Evolutionary conservation across 2,329 filamentous ascomycete species (phyloP).

Genomic region (Fusarium nygamai): DNA sequence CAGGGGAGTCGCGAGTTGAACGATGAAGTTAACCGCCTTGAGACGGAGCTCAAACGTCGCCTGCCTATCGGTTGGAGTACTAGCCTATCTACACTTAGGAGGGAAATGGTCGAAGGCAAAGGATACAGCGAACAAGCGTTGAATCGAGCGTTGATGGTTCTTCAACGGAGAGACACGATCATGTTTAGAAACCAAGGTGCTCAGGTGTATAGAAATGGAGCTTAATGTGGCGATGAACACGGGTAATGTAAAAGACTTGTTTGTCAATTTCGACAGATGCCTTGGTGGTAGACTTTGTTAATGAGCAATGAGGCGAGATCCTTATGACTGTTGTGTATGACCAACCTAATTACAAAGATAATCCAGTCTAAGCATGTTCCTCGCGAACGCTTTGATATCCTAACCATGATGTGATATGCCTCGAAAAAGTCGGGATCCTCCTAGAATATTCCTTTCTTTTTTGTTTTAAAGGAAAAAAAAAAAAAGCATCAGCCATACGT

Average conservation of each 20-base stretch:
- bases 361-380: neutral
- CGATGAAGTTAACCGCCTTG: conserved; percentile 86
- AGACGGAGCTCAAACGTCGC: conserved; percentile 86
- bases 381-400: neutral
- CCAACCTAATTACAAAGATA: conserved; percentile 19
- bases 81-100: conserved; percentile 82
- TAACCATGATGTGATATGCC: neutral
- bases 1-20: conserved; percentile 88
- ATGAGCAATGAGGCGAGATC: conserved; percentile 38
- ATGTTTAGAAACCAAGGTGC: conserved; percentile 81
- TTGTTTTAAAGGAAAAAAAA: no score
- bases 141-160: conserved; percentile 83
- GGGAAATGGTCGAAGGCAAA: conserved; percentile 92
- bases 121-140: conserved; percentile 89
- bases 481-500: no score
- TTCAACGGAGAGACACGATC: conserved; percentile 88
- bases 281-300: conserved; percentile 28
- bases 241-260: conserved; percentile 24
- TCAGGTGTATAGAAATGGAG: conserved; percentile 78
- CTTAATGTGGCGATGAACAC: conserved; percentile 52
- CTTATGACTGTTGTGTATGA: conserved; percentile 3
- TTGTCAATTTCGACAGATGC: conserved; percentile 19
- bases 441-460: neutral
- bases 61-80: conserved; percentile 97
- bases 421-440: neutral